Percentiles rank a stretch among this genome's conserved stretches.
Conservation (phyloP, 495 filamentous ascomycete genomes). For the Talaromyces stipitatus region DNA sequence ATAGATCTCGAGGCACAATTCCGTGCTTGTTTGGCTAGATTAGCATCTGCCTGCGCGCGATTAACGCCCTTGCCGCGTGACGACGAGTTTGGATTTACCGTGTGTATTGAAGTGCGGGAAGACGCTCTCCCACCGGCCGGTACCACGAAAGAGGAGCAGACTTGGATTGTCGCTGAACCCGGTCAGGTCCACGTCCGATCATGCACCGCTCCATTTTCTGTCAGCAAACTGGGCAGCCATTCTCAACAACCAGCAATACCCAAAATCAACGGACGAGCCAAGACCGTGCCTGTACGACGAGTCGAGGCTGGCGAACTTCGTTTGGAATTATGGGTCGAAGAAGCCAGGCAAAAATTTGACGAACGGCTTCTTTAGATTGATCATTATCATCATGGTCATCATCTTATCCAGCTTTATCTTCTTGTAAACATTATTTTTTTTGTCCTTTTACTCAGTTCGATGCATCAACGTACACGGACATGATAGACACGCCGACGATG, state of each 20-base stretch:
- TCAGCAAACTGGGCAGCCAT: constrained; percentile 32
- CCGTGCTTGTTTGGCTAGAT: constrained; percentile 45
- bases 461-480: neutral
- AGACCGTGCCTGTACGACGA: constrained; percentile 46
- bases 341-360: constrained; percentile 48
- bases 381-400: too few species aligned
- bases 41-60: constrained; percentile 47
- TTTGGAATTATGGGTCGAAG: constrained; percentile 50
- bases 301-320: constrained; percentile 47
- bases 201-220: constrained; percentile 38
- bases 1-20: constrained; percentile 69
- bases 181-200: constrained; percentile 38
- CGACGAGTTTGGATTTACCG: constrained; percentile 70
- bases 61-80: constrained; percentile 60
- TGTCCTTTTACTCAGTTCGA: neutral
- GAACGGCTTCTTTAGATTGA: constrained; percentile 23
- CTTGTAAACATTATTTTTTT: constrained; percentile 5
- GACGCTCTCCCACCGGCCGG: constrained; percentile 68
- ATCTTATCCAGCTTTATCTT: neutral
- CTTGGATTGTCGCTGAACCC: constrained; percentile 48
- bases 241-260: constrained; percentile 23
- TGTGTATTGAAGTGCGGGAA: constrained; percentile 77
- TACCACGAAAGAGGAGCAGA: constrained; percentile 43
- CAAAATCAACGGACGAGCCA: constrained; percentile 35
- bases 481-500: neutral